Conservation (phyloP, 495 filamentous ascomycete genomes). For the Chaetomidium leptoderma region DNA sequence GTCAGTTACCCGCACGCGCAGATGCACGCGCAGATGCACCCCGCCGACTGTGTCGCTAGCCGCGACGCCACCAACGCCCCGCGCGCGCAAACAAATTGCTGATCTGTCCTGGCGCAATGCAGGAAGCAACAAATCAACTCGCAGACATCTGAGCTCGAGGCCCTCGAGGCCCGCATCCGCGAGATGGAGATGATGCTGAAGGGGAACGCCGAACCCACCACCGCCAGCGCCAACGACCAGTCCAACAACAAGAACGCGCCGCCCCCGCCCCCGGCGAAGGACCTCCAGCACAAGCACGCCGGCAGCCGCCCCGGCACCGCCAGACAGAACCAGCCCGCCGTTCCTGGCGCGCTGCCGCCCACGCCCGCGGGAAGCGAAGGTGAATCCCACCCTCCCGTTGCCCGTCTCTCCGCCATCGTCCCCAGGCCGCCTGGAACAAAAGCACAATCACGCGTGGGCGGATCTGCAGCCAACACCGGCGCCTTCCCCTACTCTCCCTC, state of each 20-base stretch:
- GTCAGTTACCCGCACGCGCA: slow-evolving; percentile 55
- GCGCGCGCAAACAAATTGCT: slow-evolving; percentile 3
- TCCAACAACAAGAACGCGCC: slow-evolving; percentile 21
- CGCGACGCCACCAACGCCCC: slow-evolving; percentile 10
- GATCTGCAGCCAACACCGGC: slow-evolving; percentile 1
- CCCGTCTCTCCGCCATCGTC: slow-evolving; percentile 8
- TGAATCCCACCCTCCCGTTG: slow-evolving; percentile 43
- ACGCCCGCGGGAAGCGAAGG: slow-evolving; percentile 57
- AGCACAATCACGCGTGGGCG: slow-evolving; percentile 2
- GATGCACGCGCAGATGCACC: slow-evolving; percentile 12
- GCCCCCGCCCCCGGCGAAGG: slow-evolving; percentile 22
- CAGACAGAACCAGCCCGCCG: slow-evolving; percentile 41
- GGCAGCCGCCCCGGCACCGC: slow-evolving; percentile 42
- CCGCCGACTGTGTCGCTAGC: slow-evolving; percentile 5
- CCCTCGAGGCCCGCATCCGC: slow-evolving; percentile 74
- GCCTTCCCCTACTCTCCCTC: slow-evolving; percentile 1
- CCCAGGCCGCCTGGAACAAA: slow-evolving; percentile 15
- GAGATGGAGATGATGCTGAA: slow-evolving; percentile 81
- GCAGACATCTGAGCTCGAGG: slow-evolving; percentile 75
- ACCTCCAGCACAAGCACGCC: slow-evolving; percentile 27
- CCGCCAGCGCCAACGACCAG: slow-evolving; percentile 31
- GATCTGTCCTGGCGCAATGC: slow-evolving; percentile 17
- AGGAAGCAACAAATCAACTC: slow-evolving; percentile 69
- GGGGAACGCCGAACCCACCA: slow-evolving; percentile 22
- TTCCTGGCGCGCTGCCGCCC: slow-evolving; percentile 50